A percentile compares a stretch with the other conserved stretches of the same genome.
Evolutionary conservation across 306 rosid species (phyloP).

Genomic region (Alnus rubra): DNA sequence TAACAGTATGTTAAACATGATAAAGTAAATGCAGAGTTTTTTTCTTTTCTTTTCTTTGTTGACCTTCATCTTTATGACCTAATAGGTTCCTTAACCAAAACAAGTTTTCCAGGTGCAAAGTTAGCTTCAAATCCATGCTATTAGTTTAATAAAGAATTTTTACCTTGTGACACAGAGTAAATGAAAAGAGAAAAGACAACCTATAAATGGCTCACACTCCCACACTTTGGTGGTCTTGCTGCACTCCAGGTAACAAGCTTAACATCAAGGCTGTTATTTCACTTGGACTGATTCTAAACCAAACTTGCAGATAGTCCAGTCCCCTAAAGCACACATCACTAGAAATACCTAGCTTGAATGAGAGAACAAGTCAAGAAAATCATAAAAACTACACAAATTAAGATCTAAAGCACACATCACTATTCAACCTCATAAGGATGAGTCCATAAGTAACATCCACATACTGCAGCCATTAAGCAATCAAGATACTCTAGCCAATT

Average conservation of each 20-base stretch:
- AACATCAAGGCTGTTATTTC: too few relatives aligned
- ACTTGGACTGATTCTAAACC: too few relatives aligned
- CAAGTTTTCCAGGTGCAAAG: not conserved
- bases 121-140: not conserved
- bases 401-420: not conserved
- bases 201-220: too few relatives aligned
- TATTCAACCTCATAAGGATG: not conserved
- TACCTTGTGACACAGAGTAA: not conserved
- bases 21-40: not conserved
- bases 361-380: too few relatives aligned
- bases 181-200: not conserved
- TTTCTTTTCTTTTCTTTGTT: too few relatives aligned
- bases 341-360: not conserved
- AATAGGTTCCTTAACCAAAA: not conserved
- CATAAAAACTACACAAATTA: too few relatives aligned
- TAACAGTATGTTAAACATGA: not conserved
- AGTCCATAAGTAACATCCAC: not conserved
- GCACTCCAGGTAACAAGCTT: too few relatives aligned
- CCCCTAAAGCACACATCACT: too few relatives aligned
- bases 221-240: too few relatives aligned
- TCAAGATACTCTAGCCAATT: not conserved
- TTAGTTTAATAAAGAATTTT: not conserved
- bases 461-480: not conserved
- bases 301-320: too few relatives aligned
- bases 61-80: not conserved